These are phyloP conservation scores for Kwoniella botswanensis DNA, from an alignment of 768 basidiomycete species.

Conservation along the genomic window DNA sequence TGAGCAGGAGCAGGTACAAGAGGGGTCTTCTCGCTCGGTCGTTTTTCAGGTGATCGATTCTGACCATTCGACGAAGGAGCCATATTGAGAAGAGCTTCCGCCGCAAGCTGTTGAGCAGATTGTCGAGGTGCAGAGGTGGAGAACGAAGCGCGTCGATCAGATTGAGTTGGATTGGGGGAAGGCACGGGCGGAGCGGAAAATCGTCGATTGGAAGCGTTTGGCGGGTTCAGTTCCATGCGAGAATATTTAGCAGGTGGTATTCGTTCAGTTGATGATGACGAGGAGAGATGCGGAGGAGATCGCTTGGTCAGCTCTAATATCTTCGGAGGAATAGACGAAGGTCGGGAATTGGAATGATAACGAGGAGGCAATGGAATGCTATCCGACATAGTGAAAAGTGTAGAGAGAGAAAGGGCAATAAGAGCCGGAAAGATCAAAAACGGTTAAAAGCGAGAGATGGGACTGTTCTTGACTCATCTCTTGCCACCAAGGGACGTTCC, in stretches of 20 bases:
- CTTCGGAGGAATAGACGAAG: constrained; percentile 12
- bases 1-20: constrained; percentile 20
- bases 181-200: constrained; percentile 24
- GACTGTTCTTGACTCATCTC: background rate
- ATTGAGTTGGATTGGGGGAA: background rate
- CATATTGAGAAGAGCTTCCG: constrained; percentile 56
- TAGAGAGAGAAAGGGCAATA: background rate
- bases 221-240: background rate
- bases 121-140: constrained; percentile 1
- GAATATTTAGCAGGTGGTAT: constrained; percentile 2
- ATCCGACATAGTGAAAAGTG: constrained; percentile 19
- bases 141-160: background rate
- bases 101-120: constrained; percentile 57
- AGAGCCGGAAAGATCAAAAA: background rate
- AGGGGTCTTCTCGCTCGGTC: constrained; percentile 11
- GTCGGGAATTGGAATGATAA: constrained; percentile 6
- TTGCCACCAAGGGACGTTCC: background rate
- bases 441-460: background rate
- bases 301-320: constrained; percentile 16
- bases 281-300: constrained; percentile 2
- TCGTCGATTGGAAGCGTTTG: constrained; percentile 18
- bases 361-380: constrained; percentile 16
- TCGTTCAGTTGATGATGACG: background rate
- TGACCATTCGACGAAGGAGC: constrained; percentile 41
- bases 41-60: constrained; percentile 20